Evolutionary conservation across 352 stramenopile species (phyloP).

Genomic region (Pythium rhizo-oryzae): DNA sequence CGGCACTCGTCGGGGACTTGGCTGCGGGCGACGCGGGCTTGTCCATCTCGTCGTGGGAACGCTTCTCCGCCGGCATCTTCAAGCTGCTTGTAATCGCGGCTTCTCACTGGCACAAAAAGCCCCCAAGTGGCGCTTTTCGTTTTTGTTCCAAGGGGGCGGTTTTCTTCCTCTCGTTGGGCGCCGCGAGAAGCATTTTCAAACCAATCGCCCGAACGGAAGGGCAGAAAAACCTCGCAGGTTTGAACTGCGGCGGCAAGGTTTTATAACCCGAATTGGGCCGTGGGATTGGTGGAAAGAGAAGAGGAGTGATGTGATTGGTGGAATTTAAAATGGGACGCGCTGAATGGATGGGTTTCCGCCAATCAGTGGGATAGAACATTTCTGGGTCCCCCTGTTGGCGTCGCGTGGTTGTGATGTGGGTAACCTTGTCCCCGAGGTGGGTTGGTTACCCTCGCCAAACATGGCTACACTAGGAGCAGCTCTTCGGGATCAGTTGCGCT

Average conservation of each 20-base stretch:
- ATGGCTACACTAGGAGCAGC: conserved; percentile 1
- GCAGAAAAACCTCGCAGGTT: background rate
- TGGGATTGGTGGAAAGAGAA: conserved; percentile 43
- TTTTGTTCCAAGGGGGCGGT: conserved; percentile 25
- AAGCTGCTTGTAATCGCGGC: background rate
- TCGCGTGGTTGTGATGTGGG: background rate
- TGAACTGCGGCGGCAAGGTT: background rate
- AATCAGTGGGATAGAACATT: conserved; percentile 1
- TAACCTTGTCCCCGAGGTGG: background rate
- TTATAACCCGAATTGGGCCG: background rate
- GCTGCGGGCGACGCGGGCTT: background rate
- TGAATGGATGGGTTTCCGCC: conserved; percentile 32
- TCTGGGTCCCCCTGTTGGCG: background rate
- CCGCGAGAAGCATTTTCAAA: conserved; percentile 57
- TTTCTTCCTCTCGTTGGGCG: conserved; percentile 74
- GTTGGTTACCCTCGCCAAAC: background rate
- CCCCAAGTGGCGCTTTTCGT: conserved; percentile 6
- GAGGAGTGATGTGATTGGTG: conserved; percentile 32
- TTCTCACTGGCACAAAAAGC: conserved; percentile 33
- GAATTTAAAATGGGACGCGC: conserved; percentile 41
- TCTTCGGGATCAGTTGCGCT: background rate
- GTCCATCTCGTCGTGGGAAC: conserved; percentile 27
- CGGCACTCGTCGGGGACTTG: background rate
- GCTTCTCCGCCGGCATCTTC: conserved; percentile 24
- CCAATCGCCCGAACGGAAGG: conserved; percentile 13